phyloP scores from a whole-genome alignment of 2,329 filamentous ascomycete species.

The Aurifilum marmelostoma region DNA sequence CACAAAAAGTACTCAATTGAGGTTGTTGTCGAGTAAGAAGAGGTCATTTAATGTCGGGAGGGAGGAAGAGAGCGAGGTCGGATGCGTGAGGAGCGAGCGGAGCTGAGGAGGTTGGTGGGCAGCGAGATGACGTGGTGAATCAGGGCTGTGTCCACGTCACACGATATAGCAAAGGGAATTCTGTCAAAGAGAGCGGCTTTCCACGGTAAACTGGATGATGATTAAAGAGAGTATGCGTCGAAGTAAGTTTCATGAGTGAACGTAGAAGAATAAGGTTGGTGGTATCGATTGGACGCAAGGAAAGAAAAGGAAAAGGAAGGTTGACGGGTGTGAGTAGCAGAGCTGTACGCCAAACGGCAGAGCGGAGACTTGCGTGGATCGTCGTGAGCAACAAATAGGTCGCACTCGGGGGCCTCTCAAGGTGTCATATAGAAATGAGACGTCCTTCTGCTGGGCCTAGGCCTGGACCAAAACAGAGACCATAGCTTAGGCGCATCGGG shows the following conservation, averaged over 20 bases:
- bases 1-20: neutral
- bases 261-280: conserved; percentile 19
- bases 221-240: conserved; percentile 23
- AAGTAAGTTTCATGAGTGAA: neutral
- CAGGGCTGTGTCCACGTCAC: conserved; percentile 9
- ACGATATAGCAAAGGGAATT: conserved; percentile 11
- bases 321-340: conserved; percentile 11
- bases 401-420: neutral
- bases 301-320: neutral
- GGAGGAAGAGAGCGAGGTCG: neutral
- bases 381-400: conserved; percentile 7
- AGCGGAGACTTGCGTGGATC: conserved; percentile 21
- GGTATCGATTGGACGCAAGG: neutral
- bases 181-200: conserved; percentile 19
- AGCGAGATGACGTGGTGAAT: neutral
- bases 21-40: neutral
- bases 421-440: conserved; percentile 19
- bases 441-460: conserved; percentile 20
- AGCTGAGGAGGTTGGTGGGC: neutral
- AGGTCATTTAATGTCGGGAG: neutral
- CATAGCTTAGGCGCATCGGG: conserved; percentile 23
- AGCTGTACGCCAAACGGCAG: neutral
- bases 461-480: conserved; percentile 25
- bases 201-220: conserved; percentile 2
- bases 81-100: neutral